These are phyloP conservation scores for Pleurotus pulmonarius DNA, from an alignment of 768 basidiomycete genomes.

Conservation along the genomic window DNA sequence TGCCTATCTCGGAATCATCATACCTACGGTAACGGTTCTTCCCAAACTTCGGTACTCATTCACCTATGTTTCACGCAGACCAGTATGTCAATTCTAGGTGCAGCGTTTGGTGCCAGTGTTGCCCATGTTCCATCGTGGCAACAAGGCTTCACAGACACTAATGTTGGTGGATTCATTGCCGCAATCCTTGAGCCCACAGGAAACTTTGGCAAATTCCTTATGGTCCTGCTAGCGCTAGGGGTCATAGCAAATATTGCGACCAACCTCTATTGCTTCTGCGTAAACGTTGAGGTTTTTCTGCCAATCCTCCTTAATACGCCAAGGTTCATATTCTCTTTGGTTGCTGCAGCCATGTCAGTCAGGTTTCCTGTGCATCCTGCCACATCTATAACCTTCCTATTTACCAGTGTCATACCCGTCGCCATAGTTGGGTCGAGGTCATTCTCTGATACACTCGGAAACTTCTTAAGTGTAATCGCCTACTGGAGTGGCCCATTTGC, in stretches of 20 bases:
- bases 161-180: conserved; percentile 64
- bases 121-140: background rate
- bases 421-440: conserved; percentile 63
- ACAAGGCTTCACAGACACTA: too few species aligned
- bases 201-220: conserved; percentile 69
- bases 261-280: conserved; percentile 8
- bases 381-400: background rate
- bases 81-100: too few species aligned
- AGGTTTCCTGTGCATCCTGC: background rate
- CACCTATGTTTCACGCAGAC: too few species aligned
- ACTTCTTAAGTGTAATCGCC: conserved; percentile 54
- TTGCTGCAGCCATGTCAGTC: conserved; percentile 64
- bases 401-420: conserved; percentile 55
- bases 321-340: conserved; percentile 61
- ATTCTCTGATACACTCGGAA: conserved; percentile 61
- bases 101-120: too few species aligned
- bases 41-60: background rate
- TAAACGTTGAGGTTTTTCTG: conserved; percentile 7
- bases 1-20: conserved; percentile 63
- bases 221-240: conserved; percentile 68
- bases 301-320: conserved; percentile 46
- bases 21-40: conserved; percentile 47
- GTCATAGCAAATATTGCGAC: conserved; percentile 26
- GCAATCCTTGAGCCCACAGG: conserved; percentile 68
- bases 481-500: conserved; percentile 60